These are phyloP conservation scores for Hypocrella siamensis DNA, from an alignment of 2,329 filamentous ascomycete genomes.

Conservation along the genomic window DNA sequence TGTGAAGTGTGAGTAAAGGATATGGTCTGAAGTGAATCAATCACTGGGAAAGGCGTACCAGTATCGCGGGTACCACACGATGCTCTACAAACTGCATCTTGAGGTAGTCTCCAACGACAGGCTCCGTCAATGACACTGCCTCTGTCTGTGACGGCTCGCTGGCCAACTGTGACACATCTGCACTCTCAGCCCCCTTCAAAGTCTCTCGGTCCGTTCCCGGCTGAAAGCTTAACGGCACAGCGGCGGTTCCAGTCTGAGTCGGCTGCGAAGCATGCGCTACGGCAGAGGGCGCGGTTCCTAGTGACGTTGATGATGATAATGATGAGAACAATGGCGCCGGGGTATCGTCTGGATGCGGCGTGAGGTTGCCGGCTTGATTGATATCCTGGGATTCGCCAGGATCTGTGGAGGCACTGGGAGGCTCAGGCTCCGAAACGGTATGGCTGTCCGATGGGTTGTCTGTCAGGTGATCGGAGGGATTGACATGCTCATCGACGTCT, in stretches of 20 bases:
- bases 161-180: slow-evolving; percentile 1
- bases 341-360: slow-evolving; percentile 49
- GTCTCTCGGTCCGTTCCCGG: neutral
- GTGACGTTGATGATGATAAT: slow-evolving; percentile 29
- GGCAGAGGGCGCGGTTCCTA: neutral
- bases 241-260: neutral
- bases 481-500: neutral
- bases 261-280: slow-evolving; percentile 1
- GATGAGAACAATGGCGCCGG: slow-evolving; percentile 44
- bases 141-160: slow-evolving; percentile 6
- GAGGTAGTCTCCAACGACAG: slow-evolving; percentile 84
- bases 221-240: slow-evolving; percentile 1
- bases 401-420: slow-evolving; percentile 3
- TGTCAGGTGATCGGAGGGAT: neutral
- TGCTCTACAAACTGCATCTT: slow-evolving; percentile 96
- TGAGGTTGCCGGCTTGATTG: slow-evolving; percentile 15
- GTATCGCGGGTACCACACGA: slow-evolving; percentile 83
- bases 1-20: slow-evolving; percentile 17
- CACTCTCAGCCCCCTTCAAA: slow-evolving; percentile 2
- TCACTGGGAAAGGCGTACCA: slow-evolving; percentile 44
- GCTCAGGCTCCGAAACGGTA: slow-evolving; percentile 10
- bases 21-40: slow-evolving; percentile 3
- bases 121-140: slow-evolving; percentile 21
- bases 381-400: slow-evolving; percentile 4
- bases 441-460: no score